Percentiles rank a stretch among this genome's conserved stretches.
Evolutionary conservation across 495 filamentous ascomycete species (phyloP).

Genomic region (Neurospora intermedia): DNA sequence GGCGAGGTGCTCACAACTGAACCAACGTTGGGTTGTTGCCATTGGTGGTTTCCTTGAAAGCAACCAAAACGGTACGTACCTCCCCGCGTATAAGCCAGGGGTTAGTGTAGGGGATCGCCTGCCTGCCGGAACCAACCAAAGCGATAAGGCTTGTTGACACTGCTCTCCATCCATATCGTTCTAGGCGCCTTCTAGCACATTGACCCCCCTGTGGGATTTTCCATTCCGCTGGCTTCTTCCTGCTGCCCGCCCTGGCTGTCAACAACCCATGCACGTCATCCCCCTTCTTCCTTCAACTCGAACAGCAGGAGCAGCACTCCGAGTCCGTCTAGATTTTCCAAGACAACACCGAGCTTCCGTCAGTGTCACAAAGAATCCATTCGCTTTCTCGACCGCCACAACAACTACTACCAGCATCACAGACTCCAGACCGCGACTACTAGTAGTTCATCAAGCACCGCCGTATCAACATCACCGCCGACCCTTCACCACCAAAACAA

Average conservation of each 20-base stretch:
- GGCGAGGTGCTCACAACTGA: no score
- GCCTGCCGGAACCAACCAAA: neutral
- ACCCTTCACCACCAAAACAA: neutral
- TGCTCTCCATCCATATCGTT: neutral
- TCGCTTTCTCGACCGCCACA: neutral
- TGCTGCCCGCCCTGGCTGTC: neutral
- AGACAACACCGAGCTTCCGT: neutral
- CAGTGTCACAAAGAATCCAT: neutral
- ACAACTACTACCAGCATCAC: neutral
- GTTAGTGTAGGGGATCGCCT: neutral
- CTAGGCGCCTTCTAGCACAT: neutral
- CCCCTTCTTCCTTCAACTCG: neutral
- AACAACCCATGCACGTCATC: conserved; percentile 2
- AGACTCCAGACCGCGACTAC: neutral
- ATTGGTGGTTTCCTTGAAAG: neutral
- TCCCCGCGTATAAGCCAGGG: neutral
- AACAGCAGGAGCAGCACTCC: neutral
- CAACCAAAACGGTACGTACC: neutral
- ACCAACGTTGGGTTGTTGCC: neutral
- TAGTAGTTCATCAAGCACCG: neutral
- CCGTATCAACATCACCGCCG: no score
- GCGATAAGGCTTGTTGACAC: neutral
- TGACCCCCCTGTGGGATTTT: neutral
- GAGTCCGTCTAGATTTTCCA: neutral
- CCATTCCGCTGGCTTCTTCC: neutral